phyloP scores from a whole-genome alignment of 768 basidiomycete genomes.

The Leccinum boreale region DNA sequence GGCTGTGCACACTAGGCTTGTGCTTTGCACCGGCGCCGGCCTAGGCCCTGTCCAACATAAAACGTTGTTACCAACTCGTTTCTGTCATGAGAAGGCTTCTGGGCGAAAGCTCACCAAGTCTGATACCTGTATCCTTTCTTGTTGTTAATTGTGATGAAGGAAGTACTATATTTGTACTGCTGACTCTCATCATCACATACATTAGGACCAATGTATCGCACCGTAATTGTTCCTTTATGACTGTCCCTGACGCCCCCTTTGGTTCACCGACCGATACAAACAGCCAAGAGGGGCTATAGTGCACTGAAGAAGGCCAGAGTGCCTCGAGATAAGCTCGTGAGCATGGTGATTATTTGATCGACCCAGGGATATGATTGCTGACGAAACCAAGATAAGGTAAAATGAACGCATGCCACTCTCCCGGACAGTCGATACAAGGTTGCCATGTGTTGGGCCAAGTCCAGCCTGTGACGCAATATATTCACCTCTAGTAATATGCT shows the following conservation, averaged over 20 bases:
- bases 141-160: conserved; percentile 31
- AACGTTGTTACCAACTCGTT: conserved; percentile 9
- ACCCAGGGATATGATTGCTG: background rate
- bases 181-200: conserved; percentile 19
- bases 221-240: conserved; percentile 23
- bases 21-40: conserved; percentile 9
- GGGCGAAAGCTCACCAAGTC: conserved; percentile 12
- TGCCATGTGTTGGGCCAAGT: conserved; percentile 12
- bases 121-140: conserved; percentile 25
- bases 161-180: conserved; percentile 27
- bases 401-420: background rate
- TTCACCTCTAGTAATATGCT: conserved; percentile 16
- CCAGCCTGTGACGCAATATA: conserved; percentile 25
- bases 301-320: background rate
- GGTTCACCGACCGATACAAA: conserved; percentile 1
- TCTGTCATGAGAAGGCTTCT: background rate
- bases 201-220: conserved; percentile 11
- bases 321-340: background rate
- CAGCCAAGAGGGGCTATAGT: background rate
- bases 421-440: conserved; percentile 1
- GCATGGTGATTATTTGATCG: conserved; percentile 2
- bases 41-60: conserved; percentile 11
- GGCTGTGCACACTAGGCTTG: conserved; percentile 10
- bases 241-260: conserved; percentile 19
- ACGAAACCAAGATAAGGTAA: conserved; percentile 1